A percentile compares a stretch with the other conserved stretches of the same genome.
Evolutionary conservation across 2,329 filamentous ascomycete genomes (phyloP).

Genomic region (Helotiales sp.): DNA sequence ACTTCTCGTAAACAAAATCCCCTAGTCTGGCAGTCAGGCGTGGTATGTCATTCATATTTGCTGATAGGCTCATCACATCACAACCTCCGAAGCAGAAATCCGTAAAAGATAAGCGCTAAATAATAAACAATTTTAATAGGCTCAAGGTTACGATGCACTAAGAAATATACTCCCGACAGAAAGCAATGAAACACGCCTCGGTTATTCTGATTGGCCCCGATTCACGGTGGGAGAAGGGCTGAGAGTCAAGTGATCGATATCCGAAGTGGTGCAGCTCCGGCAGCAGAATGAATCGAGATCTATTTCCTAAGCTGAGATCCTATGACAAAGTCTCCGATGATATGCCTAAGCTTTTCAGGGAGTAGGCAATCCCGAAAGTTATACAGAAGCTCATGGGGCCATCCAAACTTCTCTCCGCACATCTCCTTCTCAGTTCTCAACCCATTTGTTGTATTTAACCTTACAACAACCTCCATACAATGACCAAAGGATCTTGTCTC

Average conservation of each 20-base stretch:
- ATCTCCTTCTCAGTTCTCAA: neutral
- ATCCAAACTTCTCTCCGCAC: no score
- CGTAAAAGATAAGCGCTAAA: neutral
- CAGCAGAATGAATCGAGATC: neutral
- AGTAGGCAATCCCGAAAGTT: no score
- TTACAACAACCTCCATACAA: neutral
- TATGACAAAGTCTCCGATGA: neutral
- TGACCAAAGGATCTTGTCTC: slow-evolving; percentile 24
- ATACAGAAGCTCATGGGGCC: no score
- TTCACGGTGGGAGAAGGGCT: no score
- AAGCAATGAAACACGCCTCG: no score
- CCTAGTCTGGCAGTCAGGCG: neutral
- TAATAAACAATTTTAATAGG: neutral
- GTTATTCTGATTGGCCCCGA: neutral
- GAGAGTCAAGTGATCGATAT: neutral
- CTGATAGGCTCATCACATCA: neutral
- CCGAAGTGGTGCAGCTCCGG: neutral
- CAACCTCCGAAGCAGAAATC: neutral
- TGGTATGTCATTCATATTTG: neutral
- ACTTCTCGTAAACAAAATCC: neutral
- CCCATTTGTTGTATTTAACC: neutral
- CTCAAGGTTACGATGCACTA: neutral
- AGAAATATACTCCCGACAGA: neutral
- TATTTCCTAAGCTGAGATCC: neutral
- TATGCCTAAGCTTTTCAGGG: no score